phyloP scores from a whole-genome alignment of 2,329 filamentous ascomycete species.

The Penicillium italicum region DNA sequence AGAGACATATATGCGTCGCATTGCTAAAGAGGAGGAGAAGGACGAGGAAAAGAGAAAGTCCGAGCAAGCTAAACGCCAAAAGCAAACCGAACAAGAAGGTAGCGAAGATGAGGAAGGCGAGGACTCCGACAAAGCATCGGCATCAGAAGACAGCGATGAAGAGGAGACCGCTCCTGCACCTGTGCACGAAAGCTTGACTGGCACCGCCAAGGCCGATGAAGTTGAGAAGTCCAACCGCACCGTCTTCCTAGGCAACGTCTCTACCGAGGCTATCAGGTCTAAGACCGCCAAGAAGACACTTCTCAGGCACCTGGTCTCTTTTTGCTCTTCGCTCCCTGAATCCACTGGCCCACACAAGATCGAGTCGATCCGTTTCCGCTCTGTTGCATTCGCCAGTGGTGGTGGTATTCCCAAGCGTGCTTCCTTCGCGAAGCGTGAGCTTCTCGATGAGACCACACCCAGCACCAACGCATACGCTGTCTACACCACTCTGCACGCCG shows the following conservation, averaged over 20 bases:
- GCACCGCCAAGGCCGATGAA: conserved; percentile 49
- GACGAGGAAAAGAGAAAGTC: conserved; percentile 33
- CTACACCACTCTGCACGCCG: conserved; percentile 71
- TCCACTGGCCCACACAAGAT: conserved; percentile 63
- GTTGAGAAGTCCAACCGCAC: conserved; percentile 84
- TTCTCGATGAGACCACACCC: conserved; percentile 87
- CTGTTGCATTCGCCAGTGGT: conserved; percentile 72
- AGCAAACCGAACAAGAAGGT: conserved; percentile 31
- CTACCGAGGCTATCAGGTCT: conserved; percentile 73
- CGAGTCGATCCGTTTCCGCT: conserved; percentile 90
- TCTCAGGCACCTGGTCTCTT: conserved; percentile 71
- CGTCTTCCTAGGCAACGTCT: conserved; percentile 90
- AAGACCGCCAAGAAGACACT: conserved; percentile 77
- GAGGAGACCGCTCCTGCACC: conserved; percentile 31
- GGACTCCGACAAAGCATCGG: conserved; percentile 55
- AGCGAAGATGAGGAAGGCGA: conserved; percentile 51
- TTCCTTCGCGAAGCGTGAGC: conserved; percentile 83
- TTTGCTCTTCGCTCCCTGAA: conserved; percentile 55
- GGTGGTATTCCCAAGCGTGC: conserved; percentile 82
- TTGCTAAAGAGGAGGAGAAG: conserved; percentile 43
- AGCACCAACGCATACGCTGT: conserved; percentile 94
- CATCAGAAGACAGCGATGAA: conserved; percentile 28
- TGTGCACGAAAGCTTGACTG: conserved; percentile 40
- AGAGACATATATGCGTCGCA: conserved; percentile 43
- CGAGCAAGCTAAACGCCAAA: conserved; percentile 40